Evolutionary conservation across 2,329 filamentous ascomycete species (phyloP), one percentile per base, ranked within the genome.

Genomic region (Talaromyces islandicus): DNA sequence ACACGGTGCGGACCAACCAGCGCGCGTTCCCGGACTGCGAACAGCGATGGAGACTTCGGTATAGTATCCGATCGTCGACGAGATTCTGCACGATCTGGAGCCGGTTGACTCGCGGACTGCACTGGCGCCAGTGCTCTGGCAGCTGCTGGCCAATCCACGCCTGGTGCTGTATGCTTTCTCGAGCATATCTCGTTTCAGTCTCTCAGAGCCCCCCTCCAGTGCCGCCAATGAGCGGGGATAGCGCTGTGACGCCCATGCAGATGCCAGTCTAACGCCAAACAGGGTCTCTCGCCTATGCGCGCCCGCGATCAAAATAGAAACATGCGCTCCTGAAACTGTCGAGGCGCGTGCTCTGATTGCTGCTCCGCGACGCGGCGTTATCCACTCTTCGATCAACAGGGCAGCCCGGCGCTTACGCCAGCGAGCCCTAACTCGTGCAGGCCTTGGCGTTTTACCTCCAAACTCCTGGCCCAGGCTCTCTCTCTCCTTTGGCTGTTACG

Each of bases 281-380:
- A 38, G 35, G 7, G 35, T 38, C 35, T 41, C 50, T 56, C 61
- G 62, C 57, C 60, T 46, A 56, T 60, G 52, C 60, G 35, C 38
- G 57, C 51, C 52, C 64, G 64, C 65, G 65, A 67, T 69, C 68
- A 69, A 66, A 68, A 69, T 63, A 62, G 56, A 54, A 62, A 60
- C 57, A 41, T 46, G 51, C 51, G 30, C 21, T 48, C 56, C 56
- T 67, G 62, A 68, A 64, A 65, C 64, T 64, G 66, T 62, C 60
- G 63, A 60, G 58, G 41, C 48, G 19, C 27, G 56, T 62, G 48
- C n/a, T 41, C 46, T 58, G 56, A 62, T 62, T 56, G 60, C 35
- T 32, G 27, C 12, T 7, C 14, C 7, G 29, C 24, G 29, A 21
- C 43, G 55, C 43, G 46, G 3, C 27, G n/a, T 30, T 51, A 21